Percentiles rank a stretch among this genome's conserved stretches.
phyloP scores from a whole-genome alignment of 352 stramenopile species.

The Pythium angustatum region DNA sequence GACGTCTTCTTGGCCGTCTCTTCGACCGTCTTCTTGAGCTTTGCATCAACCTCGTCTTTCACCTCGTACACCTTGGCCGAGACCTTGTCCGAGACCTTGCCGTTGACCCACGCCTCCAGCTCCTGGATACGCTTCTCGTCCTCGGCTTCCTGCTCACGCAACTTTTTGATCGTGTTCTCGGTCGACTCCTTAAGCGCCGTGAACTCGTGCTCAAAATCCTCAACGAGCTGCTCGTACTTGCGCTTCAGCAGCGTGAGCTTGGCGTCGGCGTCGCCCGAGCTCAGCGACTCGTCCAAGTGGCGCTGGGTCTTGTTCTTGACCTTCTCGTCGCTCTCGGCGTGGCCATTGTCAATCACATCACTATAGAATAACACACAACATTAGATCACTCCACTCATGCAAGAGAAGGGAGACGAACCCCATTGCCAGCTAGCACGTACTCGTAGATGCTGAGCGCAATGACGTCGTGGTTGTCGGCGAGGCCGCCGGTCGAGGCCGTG shows the following conservation, averaged over 20 bases:
- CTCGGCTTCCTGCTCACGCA: conserved; percentile 66
- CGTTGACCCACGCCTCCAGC: conserved; percentile 69
- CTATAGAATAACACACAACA: conserved; percentile 32
- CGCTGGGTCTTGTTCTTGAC: conserved; percentile 56
- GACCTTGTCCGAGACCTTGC: conserved; percentile 59
- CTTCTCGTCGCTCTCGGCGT: conserved; percentile 53
- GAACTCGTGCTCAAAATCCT: conserved; percentile 87
- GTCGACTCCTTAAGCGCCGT: conserved; percentile 83
- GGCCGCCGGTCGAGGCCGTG: conserved; percentile 77
- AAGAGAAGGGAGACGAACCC: too few relatives aligned
- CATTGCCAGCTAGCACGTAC: too few relatives aligned
- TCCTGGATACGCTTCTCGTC: conserved; percentile 71
- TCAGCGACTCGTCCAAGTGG: conserved; percentile 50
- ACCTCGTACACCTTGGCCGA: conserved; percentile 58
- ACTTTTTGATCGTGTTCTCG: conserved; percentile 80
- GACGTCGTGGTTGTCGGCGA: conserved; percentile 86
- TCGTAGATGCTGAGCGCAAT: conserved; percentile 75
- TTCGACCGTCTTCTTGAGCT: conserved; percentile 69
- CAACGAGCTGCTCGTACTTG: conserved; percentile 78
- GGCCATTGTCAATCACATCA: conserved; percentile 63
- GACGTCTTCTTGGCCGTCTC: conserved; percentile 69
- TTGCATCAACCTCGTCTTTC: conserved; percentile 65
- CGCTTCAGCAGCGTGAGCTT: conserved; percentile 71
- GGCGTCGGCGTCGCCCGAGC: conserved; percentile 52
- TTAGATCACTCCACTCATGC: neutral